Conservation (phyloP, 2,329 filamentous ascomycete species). For the Aureobasidium lini region DNA sequence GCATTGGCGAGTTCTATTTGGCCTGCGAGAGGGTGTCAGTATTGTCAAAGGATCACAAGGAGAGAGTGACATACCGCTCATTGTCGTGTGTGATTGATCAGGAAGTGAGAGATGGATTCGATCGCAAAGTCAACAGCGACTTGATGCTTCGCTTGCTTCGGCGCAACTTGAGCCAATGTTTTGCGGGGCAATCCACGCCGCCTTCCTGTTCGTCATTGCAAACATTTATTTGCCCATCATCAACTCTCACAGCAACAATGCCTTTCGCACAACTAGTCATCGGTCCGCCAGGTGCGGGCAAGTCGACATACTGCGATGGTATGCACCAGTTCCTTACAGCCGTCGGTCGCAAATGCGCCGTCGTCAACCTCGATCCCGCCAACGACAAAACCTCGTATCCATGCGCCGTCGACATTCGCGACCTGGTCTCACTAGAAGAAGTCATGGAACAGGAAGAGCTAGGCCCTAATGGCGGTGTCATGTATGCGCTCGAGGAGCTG, state of each 20-base stretch:
- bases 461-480: constrained; percentile 83
- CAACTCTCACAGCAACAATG: constrained; percentile 7
- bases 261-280: constrained; percentile 22
- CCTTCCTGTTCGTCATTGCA: not conserved
- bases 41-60: not conserved
- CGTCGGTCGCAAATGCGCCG: constrained; percentile 87
- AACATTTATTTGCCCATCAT: not conserved
- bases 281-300: constrained; percentile 90
- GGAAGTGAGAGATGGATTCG: not conserved
- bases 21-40: not conserved
- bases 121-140: not conserved
- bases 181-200: not conserved
- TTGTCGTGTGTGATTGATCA: not conserved
- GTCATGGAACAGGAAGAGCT: constrained; percentile 88
- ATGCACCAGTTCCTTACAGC: constrained; percentile 98
- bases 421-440: constrained; percentile 82
- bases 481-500: constrained; percentile 92
- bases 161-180: not conserved
- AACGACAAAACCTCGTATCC: constrained; percentile 90
- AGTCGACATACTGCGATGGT: constrained; percentile 97
- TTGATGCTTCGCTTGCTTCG: not conserved
- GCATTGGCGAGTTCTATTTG: constrained; percentile 80
- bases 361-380: constrained; percentile 94
- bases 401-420: constrained; percentile 82
- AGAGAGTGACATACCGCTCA: not conserved